Evolutionary conservation across 768 basidiomycete species (phyloP).

Genomic region (Lactarius quietus): DNA sequence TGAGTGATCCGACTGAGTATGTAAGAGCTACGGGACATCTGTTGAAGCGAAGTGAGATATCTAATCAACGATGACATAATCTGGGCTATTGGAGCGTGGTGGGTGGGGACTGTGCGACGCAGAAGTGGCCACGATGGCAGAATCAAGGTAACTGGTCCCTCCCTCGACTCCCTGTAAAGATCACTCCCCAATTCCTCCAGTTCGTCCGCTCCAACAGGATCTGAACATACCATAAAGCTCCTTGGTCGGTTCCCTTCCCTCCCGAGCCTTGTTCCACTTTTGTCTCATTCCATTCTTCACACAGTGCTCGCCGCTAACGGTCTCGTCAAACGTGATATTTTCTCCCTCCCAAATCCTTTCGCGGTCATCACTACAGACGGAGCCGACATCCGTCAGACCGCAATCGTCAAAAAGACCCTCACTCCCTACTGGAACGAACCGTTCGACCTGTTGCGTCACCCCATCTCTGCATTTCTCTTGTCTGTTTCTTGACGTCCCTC

Average conservation of each 20-base stretch:
- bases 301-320: slow-evolving; percentile 74
- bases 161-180: background rate
- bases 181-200: background rate
- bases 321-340: slow-evolving; percentile 71
- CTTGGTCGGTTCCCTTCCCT: slow-evolving; percentile 4
- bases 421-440: slow-evolving; percentile 81
- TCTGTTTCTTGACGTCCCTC: slow-evolving; percentile 5
- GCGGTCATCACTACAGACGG: slow-evolving; percentile 84
- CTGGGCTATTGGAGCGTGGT: too few relatives aligned
- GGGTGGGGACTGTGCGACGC: too few relatives aligned
- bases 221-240: slow-evolving; percentile 14
- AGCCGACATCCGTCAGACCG: slow-evolving; percentile 71
- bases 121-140: too few relatives aligned
- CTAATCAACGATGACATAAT: too few relatives aligned
- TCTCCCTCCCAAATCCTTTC: slow-evolving; percentile 84
- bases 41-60: too few relatives aligned
- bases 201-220: background rate
- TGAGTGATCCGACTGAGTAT: too few relatives aligned
- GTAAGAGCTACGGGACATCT: too few relatives aligned
- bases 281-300: background rate
- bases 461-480: background rate
- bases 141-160: background rate
- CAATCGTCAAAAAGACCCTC: slow-evolving; percentile 62
- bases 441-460: slow-evolving; percentile 65
- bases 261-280: background rate